These are phyloP conservation scores for Naematelia encephala DNA, from an alignment of 768 basidiomycete species.

Conservation along the genomic window DNA sequence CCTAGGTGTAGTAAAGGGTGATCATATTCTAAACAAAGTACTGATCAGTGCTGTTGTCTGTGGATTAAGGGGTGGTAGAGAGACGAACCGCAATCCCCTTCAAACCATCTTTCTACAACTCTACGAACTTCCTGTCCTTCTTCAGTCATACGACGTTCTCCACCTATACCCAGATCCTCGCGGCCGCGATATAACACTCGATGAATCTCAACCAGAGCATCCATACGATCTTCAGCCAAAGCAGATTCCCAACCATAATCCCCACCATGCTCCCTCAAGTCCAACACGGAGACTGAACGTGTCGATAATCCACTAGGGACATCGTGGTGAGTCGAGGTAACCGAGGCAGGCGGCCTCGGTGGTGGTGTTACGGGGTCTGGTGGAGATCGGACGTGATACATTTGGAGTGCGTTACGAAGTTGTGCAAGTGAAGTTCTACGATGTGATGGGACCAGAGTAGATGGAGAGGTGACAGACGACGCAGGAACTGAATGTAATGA, in stretches of 20 bases:
- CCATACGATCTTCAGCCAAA: slow-evolving; percentile 20
- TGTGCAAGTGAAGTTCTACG: neutral
- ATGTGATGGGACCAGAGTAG: neutral
- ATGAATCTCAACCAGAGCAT: slow-evolving; percentile 42
- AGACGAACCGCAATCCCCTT: slow-evolving; percentile 40
- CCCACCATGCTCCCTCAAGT: neutral
- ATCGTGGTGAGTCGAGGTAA: neutral
- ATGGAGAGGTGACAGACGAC: neutral
- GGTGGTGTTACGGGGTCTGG: neutral
- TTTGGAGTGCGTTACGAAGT: slow-evolving; percentile 4
- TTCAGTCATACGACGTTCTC: neutral
- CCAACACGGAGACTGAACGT: neutral
- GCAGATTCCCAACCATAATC: neutral
- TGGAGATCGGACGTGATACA: slow-evolving; percentile 7
- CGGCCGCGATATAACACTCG: slow-evolving; percentile 37
- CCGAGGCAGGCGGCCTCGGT: neutral
- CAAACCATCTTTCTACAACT: slow-evolving; percentile 38
- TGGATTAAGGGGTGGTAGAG: too few relatives aligned
- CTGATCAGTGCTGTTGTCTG: too few relatives aligned
- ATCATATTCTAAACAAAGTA: slow-evolving; percentile 30
- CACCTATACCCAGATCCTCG: slow-evolving; percentile 19
- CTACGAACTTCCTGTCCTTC: slow-evolving; percentile 19
- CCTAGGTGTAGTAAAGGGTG: slow-evolving; percentile 27
- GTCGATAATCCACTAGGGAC: neutral
- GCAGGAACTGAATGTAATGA: neutral